A percentile compares a stretch with the other conserved stretches of the same genome.
phyloP scores from a whole-genome alignment of 495 filamentous ascomycete genomes.

The Tuber melanosporum region DNA sequence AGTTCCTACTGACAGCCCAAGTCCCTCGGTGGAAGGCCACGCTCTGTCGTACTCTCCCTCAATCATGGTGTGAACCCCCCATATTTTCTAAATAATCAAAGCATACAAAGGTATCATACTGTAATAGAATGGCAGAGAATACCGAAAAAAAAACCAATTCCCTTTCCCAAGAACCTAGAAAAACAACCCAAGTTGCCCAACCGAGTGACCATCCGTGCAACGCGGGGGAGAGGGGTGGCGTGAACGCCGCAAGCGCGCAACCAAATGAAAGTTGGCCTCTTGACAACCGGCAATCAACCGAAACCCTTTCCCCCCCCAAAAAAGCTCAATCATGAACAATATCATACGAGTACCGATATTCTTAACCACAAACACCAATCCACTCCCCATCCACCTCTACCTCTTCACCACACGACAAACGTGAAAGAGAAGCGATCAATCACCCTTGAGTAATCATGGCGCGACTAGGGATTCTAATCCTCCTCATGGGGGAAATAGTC shows the following conservation, averaged over 20 bases:
- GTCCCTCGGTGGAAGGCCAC: neutral
- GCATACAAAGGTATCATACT: neutral
- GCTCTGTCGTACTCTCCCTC: neutral
- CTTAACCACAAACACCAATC: neutral
- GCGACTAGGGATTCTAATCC: neutral
- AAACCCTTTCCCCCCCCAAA: neutral
- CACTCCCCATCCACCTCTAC: neutral
- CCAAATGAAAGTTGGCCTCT: neutral
- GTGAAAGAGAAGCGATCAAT: neutral
- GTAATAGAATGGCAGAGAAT: neutral
- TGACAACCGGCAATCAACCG: neutral
- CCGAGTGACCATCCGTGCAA: neutral
- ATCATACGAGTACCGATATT: neutral
- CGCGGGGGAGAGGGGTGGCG: neutral
- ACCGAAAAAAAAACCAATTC: neutral
- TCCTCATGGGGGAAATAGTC: neutral
- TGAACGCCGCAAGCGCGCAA: neutral
- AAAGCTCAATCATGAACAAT: neutral
- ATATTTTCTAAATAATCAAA: neutral
- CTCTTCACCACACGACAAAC: neutral
- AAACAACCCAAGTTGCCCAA: neutral
- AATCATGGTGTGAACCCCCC: neutral
- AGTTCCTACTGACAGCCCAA: neutral
- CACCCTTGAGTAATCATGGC: neutral
- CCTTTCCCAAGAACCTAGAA: neutral